Conservation (phyloP, 805 yeast species). For the Kregervanrija delftensis region DNA sequence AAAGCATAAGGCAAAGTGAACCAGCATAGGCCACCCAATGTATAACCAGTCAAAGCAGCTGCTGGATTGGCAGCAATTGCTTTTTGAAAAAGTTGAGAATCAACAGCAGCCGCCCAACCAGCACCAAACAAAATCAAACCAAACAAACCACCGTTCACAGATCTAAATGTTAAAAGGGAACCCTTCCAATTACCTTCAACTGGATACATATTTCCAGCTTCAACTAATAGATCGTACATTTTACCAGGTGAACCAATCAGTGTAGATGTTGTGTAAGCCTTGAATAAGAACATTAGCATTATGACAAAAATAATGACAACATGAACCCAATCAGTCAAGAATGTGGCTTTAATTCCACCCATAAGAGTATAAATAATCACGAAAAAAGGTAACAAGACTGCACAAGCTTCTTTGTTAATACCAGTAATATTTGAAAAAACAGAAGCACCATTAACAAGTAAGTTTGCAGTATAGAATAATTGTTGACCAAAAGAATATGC, state of each 20-base stretch:
- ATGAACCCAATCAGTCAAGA: slow-evolving; percentile 33
- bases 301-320: slow-evolving; percentile 30
- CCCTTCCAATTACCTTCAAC: slow-evolving; percentile 16
- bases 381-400: slow-evolving; percentile 30
- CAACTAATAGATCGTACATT: slow-evolving; percentile 27
- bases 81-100: slow-evolving; percentile 28
- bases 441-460: slow-evolving; percentile 30
- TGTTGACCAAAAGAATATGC: slow-evolving; percentile 23
- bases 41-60: slow-evolving; percentile 34
- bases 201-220: slow-evolving; percentile 18
- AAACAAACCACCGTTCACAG: slow-evolving; percentile 23
- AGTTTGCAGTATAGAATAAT: slow-evolving; percentile 26
- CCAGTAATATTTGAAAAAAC: slow-evolving; percentile 28
- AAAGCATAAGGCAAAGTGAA: slow-evolving; percentile 34
- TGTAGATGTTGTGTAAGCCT: slow-evolving; percentile 24
- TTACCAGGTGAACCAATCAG: slow-evolving; percentile 29
- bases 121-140: slow-evolving; percentile 28
- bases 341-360: slow-evolving; percentile 36
- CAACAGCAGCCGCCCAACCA: slow-evolving; percentile 30
- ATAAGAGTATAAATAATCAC: slow-evolving; percentile 31
- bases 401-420: slow-evolving; percentile 28
- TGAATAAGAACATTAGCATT: slow-evolving; percentile 24
- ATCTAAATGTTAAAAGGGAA: slow-evolving; percentile 21
- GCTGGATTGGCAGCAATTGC: slow-evolving; percentile 39
- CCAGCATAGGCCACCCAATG: slow-evolving; percentile 42